Evolutionary conservation across 148 eudicot species (phyloP).

Genomic region (Persicaria maculosa): DNA sequence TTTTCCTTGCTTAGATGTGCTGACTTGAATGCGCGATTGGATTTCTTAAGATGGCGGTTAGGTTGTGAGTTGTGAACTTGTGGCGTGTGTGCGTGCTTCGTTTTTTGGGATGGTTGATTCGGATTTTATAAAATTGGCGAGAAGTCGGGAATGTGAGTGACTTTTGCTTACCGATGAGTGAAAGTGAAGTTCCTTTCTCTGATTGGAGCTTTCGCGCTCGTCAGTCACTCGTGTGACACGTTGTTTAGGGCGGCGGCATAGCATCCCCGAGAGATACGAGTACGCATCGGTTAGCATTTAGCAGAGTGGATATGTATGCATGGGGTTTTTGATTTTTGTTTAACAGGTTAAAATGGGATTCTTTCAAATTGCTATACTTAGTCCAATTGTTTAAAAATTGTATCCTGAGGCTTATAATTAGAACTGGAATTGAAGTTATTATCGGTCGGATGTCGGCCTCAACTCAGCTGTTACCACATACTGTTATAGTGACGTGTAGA

Average conservation of each 20-base stretch:
- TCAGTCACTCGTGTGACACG: background rate
- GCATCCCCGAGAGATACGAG: background rate
- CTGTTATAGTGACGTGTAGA: background rate
- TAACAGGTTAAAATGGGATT: background rate
- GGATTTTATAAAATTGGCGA: background rate
- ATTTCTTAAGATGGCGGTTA: background rate
- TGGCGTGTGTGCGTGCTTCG: background rate
- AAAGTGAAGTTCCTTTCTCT: background rate
- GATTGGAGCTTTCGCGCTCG: background rate
- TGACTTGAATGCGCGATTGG: background rate
- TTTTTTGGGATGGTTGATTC: background rate
- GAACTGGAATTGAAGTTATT: background rate
- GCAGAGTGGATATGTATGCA: background rate
- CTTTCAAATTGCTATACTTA: background rate
- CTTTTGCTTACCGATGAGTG: background rate
- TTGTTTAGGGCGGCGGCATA: background rate
- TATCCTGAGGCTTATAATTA: background rate
- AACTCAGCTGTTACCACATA: background rate
- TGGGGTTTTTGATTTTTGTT: background rate
- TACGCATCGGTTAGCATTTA: background rate
- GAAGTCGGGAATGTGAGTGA: background rate
- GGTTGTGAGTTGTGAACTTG: no score
- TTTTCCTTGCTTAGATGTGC: background rate
- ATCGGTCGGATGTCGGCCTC: background rate
- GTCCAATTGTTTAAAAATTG: background rate